Conservation (phyloP, 2,329 filamentous ascomycete species). For the Epichloe hybrida region DNA sequence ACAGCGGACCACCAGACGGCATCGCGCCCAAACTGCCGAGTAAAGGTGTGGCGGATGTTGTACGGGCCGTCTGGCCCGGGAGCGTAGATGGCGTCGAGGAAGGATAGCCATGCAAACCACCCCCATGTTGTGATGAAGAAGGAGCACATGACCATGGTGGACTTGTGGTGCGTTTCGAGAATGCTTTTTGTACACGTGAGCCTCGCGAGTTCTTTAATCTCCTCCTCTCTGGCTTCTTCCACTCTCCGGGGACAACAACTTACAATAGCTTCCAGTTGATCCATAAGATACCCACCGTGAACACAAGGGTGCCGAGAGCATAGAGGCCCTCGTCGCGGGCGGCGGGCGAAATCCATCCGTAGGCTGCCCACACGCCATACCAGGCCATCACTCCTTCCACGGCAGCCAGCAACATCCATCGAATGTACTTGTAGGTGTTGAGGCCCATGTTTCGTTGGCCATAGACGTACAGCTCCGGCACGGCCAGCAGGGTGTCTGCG, state of each 20-base stretch:
- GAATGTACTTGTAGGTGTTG: constrained; percentile 58
- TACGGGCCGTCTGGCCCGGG: constrained; percentile 38
- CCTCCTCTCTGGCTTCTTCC: neutral
- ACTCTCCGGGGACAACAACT: constrained; percentile 21
- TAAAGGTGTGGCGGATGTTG: constrained; percentile 54
- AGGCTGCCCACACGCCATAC: constrained; percentile 46
- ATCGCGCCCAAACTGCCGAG: constrained; percentile 52
- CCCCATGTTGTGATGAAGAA: constrained; percentile 48
- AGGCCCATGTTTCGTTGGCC: constrained; percentile 62
- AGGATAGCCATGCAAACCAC: constrained; percentile 62
- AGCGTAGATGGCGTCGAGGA: constrained; percentile 53
- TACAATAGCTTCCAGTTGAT: constrained; percentile 67
- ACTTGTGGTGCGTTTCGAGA: constrained; percentile 68
- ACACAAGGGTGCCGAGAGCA: constrained; percentile 60
- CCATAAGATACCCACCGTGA: constrained; percentile 55
- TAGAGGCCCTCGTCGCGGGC: constrained; percentile 57
- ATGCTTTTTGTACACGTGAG: constrained; percentile 25
- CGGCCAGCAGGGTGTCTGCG: constrained; percentile 75
- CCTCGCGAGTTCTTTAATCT: neutral
- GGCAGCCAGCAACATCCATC: constrained; percentile 66
- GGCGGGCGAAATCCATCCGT: constrained; percentile 31
- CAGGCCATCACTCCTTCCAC: constrained; percentile 62
- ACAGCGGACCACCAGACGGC: constrained; percentile 62
- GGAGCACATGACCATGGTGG: constrained; percentile 43
- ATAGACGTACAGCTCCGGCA: constrained; percentile 79